Conservation (phyloP, 192 early-diverging fungal species). For the Neocallimastix lanati region DNA sequence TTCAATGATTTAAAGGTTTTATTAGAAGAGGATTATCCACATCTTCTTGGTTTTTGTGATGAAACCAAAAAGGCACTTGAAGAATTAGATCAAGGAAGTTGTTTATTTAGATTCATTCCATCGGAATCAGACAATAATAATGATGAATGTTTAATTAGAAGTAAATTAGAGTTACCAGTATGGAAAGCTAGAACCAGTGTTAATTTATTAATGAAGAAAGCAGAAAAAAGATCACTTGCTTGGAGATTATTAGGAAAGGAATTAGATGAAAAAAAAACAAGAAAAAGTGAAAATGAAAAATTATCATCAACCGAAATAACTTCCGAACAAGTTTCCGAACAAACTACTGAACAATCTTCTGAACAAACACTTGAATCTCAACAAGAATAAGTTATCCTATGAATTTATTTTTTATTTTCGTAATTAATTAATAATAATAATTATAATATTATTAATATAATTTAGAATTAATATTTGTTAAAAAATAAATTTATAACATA, state of each 20-base stretch:
- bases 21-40: constrained; percentile 7
- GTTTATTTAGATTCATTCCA: constrained; percentile 20
- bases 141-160: constrained; percentile 4
- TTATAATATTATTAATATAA: no score
- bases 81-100: constrained; percentile 13
- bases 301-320: background rate
- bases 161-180: constrained; percentile 35
- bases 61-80: background rate
- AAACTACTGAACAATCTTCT: background rate
- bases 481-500: no score
- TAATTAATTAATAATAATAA: no score
- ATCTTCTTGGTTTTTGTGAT: constrained; percentile 1
- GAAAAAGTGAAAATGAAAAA: background rate
- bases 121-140: background rate
- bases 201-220: constrained; percentile 54
- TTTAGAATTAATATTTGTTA: no score
- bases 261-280: background rate
- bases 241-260: constrained; percentile 13
- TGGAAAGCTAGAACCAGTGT: constrained; percentile 56
- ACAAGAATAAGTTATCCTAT: no score
- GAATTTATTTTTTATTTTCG: no score
- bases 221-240: constrained; percentile 34
- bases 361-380: background rate
- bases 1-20: constrained; percentile 7
- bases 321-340: background rate